Percentiles rank a stretch among this genome's conserved stretches.
Conservation (phyloP, 2,329 filamentous ascomycete genomes). For the Diaporthe sp. region DNA sequence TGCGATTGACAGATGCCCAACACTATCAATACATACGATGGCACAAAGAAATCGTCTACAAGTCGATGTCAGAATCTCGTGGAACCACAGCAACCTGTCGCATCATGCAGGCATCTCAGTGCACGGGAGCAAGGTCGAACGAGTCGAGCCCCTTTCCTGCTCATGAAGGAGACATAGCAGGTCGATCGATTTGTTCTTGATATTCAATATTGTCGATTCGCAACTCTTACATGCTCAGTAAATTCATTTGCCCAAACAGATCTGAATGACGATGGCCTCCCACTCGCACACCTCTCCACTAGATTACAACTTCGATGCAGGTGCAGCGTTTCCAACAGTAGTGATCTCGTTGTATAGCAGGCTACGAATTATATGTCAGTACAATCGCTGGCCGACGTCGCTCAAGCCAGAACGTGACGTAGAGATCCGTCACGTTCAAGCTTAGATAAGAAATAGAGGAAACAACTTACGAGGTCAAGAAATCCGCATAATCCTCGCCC, state of each 20-base stretch:
- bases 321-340: constrained; percentile 71
- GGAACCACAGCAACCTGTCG: background rate
- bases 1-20: no score
- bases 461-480: constrained; percentile 81
- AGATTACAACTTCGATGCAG: constrained; percentile 73
- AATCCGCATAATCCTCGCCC: constrained; percentile 97
- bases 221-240: constrained; percentile 12
- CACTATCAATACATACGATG: no score
- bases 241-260: background rate
- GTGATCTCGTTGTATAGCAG: constrained; percentile 92
- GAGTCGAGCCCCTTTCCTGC: background rate
- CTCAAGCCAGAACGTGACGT: background rate
- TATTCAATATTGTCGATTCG: background rate
- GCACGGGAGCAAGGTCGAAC: background rate
- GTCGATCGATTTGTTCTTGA: background rate
- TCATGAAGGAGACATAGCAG: background rate
- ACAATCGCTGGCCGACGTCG: background rate
- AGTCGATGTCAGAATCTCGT: background rate
- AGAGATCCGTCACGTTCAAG: constrained; percentile 16
- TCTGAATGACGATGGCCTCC: background rate
- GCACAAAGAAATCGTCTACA: background rate
- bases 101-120: no score
- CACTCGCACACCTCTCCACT: background rate
- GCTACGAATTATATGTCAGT: constrained; percentile 55
- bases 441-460: constrained; percentile 16